Base-by-base conservation (phyloP, 2,329 filamentous ascomycete genomes). In the Xylariomycetidae sp. region DNA sequence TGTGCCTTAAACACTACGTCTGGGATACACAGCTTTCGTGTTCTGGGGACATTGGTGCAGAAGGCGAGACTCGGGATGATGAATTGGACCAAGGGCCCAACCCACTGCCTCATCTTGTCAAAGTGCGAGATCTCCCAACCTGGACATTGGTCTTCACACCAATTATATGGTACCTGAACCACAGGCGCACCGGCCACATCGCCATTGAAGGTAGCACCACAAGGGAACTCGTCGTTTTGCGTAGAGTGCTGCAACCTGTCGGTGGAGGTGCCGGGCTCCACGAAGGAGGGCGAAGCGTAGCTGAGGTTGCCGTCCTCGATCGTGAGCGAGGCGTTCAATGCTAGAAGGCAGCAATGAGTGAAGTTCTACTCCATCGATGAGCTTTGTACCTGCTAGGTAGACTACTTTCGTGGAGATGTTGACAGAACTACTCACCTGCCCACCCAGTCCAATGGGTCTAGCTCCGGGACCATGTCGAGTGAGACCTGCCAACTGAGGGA, bases 1-100 rank as follows among this genome's bases (percentile, higher is more conserved):
- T 81, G 78, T 0, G 72, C 69, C 56, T 82, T 80, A 33, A 85
- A 63, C 3, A 71, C 66, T 39, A 63, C 56, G 31, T 64, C 43
- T 2, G 51, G 48, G 16, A 60, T 50, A 4, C 42, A 45, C 12
- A 60, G 38, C 30, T 57, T 53, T 7, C 47, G 42, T 15, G 50
- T 48, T 10, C 58, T 46, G 13, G 58, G 59, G 8, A 61, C 50
- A 19, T 55, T 57, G 25, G 58, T 49, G 32, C 54, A 56, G 39
- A 61, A 61, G 1, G 57, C 54, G 4, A 61, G 39, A 12, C 52
- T 53, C 1, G 57, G 58, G 19, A 61, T 40, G 27, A 61, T 54
- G 41, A 60, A 61, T 26, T 58, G 52, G 1, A 57, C 54, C 0
- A 59, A 41, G 2, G 55, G 56, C 7, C 52, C 55, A 23, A 57